Evolutionary conservation across 805 yeast genomes (phyloP), one percentile per base, ranked within the genome.

Genomic region (Saturnispora galanensis): DNA sequence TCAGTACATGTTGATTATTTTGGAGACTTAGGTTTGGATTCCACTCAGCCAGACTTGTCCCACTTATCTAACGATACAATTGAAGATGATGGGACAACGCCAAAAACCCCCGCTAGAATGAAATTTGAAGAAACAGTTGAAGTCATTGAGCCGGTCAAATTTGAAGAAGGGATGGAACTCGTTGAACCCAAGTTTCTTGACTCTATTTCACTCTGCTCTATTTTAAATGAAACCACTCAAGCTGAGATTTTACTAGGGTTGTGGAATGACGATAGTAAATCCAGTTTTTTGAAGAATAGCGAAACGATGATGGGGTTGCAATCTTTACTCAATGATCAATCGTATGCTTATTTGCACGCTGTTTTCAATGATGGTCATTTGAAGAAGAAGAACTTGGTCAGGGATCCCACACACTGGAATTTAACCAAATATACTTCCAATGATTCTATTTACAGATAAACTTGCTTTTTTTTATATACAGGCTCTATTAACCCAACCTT

Each of bases 271-370:
- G 21, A 32, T 7, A 13, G 16, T 30, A 31, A 17, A 5, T 12
- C 33, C 26, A 21, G 26, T 10, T 33, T 35, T 5, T 16, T 32
- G 4, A 42, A 17, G 7, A 34, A 12, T 13, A 44, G 46, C 29
- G 42, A 38, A 16, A 38, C 42, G 3, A n/a, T 18, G 2, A 32
- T 10, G 4, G 41, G 36, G 4, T 36, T 40, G 5, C 30, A 17
- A 35, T 31, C 39, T 8, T 21, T 49, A 10, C 17, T 49, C 11
- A 42, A 42, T 3, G 47, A 49, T 28, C 31, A 47, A 16, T 73
- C 78, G 0, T 73, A 64, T 51, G 64, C 65, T 0, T 74, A 73
- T 47, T 56, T 74, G 18, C 75, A 70, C 2, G 61, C 60, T 2
- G 46, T 64, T 5, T 44, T 67, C 4, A 54, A 58, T 9, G 62